A percentile compares a stretch with the other conserved stretches of the same genome.
These are phyloP conservation scores for Ogataea kodamae DNA, from an alignment of 805 yeast genomes.

Conservation along the genomic window DNA sequence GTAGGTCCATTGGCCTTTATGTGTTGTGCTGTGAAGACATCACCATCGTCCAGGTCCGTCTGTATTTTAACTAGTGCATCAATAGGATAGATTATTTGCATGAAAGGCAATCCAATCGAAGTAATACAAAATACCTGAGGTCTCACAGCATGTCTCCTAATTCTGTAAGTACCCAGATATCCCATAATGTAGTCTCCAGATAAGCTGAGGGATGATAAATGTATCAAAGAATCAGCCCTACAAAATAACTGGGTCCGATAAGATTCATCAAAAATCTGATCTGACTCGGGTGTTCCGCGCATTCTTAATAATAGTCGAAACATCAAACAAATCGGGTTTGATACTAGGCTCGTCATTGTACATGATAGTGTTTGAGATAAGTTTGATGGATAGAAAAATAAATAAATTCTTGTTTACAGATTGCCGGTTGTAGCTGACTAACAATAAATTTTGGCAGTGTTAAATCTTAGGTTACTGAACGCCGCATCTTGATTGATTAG, in stretches of 20 bases:
- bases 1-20: conserved; percentile 13
- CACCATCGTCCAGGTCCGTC: background rate
- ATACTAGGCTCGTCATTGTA: conserved; percentile 15
- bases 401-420: conserved; percentile 3
- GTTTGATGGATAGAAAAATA: conserved; percentile 4
- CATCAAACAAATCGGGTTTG: conserved; percentile 17
- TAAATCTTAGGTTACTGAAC: background rate
- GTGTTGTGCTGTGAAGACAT: conserved; percentile 2
- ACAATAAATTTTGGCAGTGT: background rate
- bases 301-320: conserved; percentile 12
- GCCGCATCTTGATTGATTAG: too few relatives aligned
- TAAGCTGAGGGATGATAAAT: conserved; percentile 17
- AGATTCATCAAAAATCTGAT: conserved; percentile 8
- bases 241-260: conserved; percentile 7
- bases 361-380: conserved; percentile 4
- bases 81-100: too few relatives aligned
- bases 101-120: conserved; percentile 5
- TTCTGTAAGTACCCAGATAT: conserved; percentile 19
- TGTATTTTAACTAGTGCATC: background rate
- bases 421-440: conserved; percentile 4
- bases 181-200: conserved; percentile 28
- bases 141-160: conserved; percentile 13
- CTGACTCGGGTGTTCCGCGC: conserved; percentile 18
- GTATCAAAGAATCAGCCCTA: conserved; percentile 12
- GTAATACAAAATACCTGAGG: conserved; percentile 2